Conservation (phyloP, 2,329 filamentous ascomycete genomes). For the Claviceps quebecensis region DNA sequence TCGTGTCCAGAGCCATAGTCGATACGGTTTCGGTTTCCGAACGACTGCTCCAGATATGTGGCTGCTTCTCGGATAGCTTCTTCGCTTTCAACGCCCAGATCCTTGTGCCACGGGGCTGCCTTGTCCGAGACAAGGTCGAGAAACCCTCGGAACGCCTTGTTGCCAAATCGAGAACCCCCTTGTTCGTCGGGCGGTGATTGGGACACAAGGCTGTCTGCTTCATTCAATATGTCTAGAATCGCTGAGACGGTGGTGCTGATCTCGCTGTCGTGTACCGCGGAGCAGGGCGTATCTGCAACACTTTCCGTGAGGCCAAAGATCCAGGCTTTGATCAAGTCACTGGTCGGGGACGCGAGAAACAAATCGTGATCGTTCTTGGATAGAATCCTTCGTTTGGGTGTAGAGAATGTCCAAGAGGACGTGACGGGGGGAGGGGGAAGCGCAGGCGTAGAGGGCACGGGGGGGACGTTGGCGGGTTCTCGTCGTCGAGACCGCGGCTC, state of each 20-base stretch:
- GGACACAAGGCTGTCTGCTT: constrained; percentile 51
- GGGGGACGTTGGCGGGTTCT: constrained; percentile 38
- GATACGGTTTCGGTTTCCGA: constrained; percentile 76
- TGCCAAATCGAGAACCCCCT: constrained; percentile 82
- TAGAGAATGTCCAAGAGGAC: constrained; percentile 44
- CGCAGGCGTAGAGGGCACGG: constrained; percentile 61
- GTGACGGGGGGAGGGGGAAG: constrained; percentile 55
- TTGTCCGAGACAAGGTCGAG: constrained; percentile 53
- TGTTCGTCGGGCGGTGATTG: constrained; percentile 71
- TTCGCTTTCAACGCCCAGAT: constrained; percentile 37
- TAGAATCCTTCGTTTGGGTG: constrained; percentile 67
- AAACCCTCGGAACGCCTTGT: constrained; percentile 76
- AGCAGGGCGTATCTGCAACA: constrained; percentile 56
- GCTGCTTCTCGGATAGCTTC: constrained; percentile 56
- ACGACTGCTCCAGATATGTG: constrained; percentile 67
- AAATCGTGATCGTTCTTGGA: constrained; percentile 66
- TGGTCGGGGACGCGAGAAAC: constrained; percentile 66
- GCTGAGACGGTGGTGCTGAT: constrained; percentile 46
- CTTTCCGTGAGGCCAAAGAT: constrained; percentile 77
- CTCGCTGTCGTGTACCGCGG: constrained; percentile 40
- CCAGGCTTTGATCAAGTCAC: constrained; percentile 66
- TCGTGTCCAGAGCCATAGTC: constrained; percentile 98
- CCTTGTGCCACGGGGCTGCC: constrained; percentile 46
- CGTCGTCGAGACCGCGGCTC: constrained; percentile 46
- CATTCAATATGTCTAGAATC: constrained; percentile 56